These are phyloP conservation scores for Rhytidhysteron rufulum DNA, from an alignment of 2,329 filamentous ascomycete genomes.

Conservation along the genomic window DNA sequence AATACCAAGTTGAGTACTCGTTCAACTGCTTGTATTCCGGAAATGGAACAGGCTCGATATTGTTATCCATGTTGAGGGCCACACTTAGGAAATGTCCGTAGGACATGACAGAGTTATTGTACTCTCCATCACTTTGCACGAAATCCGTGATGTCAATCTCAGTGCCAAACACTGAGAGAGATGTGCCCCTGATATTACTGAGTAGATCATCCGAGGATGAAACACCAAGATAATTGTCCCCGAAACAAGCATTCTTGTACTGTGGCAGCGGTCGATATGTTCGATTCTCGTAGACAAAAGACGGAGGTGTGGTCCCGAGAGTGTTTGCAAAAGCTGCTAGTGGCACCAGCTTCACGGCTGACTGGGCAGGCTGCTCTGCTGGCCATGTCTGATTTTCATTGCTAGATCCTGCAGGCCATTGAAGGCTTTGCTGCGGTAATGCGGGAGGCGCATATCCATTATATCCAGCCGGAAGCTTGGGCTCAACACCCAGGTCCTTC, in stretches of 20 bases:
- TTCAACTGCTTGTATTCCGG: slow-evolving; percentile 62
- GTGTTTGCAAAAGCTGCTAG: slow-evolving; percentile 18
- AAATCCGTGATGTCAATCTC: slow-evolving; percentile 76
- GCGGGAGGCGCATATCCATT: slow-evolving; percentile 26
- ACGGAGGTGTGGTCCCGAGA: slow-evolving; percentile 9
- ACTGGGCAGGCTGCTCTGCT: slow-evolving; percentile 13
- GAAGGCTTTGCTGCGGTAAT: slow-evolving; percentile 15
- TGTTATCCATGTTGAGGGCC: slow-evolving; percentile 55
- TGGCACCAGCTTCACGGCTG: slow-evolving; percentile 20
- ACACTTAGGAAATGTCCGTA: slow-evolving; percentile 67
- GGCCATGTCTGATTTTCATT: slow-evolving; percentile 19
- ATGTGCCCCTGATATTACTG: slow-evolving; percentile 71
- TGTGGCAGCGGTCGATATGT: slow-evolving; percentile 36
- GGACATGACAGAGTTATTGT: slow-evolving; percentile 57
- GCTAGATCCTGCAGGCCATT: slow-evolving; percentile 5
- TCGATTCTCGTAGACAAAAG: slow-evolving; percentile 13
- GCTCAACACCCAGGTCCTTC: slow-evolving; percentile 57
- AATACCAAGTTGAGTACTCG: slow-evolving; percentile 71
- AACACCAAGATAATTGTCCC: slow-evolving; percentile 65
- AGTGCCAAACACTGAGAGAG: slow-evolving; percentile 73
- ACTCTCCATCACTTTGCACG: slow-evolving; percentile 61
- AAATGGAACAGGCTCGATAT: slow-evolving; percentile 54
- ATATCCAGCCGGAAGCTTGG: slow-evolving; percentile 45
- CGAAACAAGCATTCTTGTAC: slow-evolving; percentile 45
- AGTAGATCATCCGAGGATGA: slow-evolving; percentile 61